Evolutionary conservation across 2,329 filamentous ascomycete genomes (phyloP), one percentile per base, ranked within the genome.

Genomic region (Diaporthe sp.): DNA sequence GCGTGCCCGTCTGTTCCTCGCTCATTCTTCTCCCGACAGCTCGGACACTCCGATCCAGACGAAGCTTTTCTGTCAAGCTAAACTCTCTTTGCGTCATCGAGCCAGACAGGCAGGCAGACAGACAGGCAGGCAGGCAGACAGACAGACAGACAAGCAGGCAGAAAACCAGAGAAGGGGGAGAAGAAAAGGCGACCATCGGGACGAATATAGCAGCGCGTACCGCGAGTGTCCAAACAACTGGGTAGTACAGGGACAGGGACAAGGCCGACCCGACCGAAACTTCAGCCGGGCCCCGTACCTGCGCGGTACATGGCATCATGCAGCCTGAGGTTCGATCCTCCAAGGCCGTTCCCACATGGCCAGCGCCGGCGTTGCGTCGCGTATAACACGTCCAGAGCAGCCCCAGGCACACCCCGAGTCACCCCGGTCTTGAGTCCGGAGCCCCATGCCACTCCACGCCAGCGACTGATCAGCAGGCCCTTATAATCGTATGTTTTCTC

Each of bases 401-500:
- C 50, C 69, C 35, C 69, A 53, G 44, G 50, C 61, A 30, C 53
- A 30, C 71, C 56, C 71, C 66, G 68, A 70, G 39, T 61, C 27
- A 37, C 74, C 74, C 58, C 66, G 59, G 63, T 71, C 22, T 66
- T 32, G 47, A 61, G 35, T 44, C 68, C 55, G 72, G 68, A 63
- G 51, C 59, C 71, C 71, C 71, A 65, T 73, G 47, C 68, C 63
- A 71, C 70, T 71, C 70, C 70, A 71, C 70, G 70, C 70, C 56
- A 68, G 47, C 35, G 42, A 47, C 53, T 73, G 70, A 74, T 74
- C 71, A 74, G 66, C 74, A 71, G 71, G 72, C 72, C 63, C 53
- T 71, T 74, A 74, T 74, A 74, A 75, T 75, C 74, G 72, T 75
- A 75, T 75, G 74, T 74, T 74, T 75, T 70, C 74, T 68, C 71